A percentile compares a stretch with the other conserved stretches of the same genome.
These are phyloP conservation scores for Vigna nakashimae DNA, from an alignment of 306 rosid species.

Conservation along the genomic window DNA sequence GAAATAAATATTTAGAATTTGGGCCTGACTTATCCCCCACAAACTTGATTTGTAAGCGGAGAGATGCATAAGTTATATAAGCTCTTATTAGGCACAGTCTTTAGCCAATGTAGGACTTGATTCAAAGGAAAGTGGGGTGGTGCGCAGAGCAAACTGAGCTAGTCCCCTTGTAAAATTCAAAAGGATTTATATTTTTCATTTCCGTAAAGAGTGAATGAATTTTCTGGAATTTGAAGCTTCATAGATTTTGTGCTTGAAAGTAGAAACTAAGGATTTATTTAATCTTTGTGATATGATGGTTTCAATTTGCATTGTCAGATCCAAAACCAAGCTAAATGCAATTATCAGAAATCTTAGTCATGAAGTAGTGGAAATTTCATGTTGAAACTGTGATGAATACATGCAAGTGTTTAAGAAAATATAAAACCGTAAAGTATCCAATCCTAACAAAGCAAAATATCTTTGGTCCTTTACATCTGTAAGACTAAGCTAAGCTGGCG, in stretches of 20 bases:
- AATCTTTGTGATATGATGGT: neutral
- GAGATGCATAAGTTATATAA: too few species aligned
- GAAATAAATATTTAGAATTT: neutral
- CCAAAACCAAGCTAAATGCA: conserved; percentile 40
- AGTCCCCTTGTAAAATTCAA: conserved; percentile 35
- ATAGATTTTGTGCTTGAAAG: conserved; percentile 9
- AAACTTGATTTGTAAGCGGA: too few species aligned
- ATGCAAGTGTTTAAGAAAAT: too few species aligned
- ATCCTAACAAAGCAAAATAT: too few species aligned
- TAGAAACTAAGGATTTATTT: conserved; percentile 4
- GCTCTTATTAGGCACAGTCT: neutral
- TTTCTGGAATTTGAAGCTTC: conserved; percentile 1
- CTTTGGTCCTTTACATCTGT: too few species aligned
- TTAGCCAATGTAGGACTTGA: neutral
- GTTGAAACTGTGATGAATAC: too few species aligned
- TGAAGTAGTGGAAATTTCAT: conserved; percentile 27
- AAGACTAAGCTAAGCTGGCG: too few species aligned
- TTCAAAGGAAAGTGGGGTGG: conserved; percentile 30
- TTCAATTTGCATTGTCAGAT: conserved; percentile 37
- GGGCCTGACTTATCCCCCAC: neutral
- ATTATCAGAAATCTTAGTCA: conserved; percentile 2
- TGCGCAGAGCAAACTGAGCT: conserved; percentile 2
- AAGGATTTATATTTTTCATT: conserved; percentile 22
- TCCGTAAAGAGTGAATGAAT: neutral
- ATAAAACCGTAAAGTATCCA: too few species aligned